These are phyloP conservation scores for Phytophthora sp. DNA, from an alignment of 352 stramenopile genomes.

Conservation along the genomic window DNA sequence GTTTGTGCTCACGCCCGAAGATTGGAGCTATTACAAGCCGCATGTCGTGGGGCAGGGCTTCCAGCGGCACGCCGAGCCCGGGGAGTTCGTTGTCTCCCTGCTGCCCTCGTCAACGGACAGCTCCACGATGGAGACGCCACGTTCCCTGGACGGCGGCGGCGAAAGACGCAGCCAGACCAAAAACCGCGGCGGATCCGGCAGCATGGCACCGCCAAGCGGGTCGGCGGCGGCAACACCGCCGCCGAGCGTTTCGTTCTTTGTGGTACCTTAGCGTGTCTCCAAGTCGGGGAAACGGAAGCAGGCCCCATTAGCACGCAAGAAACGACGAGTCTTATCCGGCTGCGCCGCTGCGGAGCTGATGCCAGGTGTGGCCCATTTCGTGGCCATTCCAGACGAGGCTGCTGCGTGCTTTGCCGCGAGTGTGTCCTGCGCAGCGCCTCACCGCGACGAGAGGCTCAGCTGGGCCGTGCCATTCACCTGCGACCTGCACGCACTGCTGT, in stretches of 20 bases:
- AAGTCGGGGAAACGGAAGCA: too few species aligned
- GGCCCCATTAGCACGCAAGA: too few species aligned
- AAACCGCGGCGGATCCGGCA: conserved; percentile 7
- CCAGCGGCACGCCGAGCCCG: conserved; percentile 34
- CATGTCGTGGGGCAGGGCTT: conserved; percentile 53
- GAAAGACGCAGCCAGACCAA: conserved; percentile 8
- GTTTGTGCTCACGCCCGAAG: conserved; percentile 46
- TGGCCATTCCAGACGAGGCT: too few species aligned
- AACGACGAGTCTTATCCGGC: conserved; percentile 5
- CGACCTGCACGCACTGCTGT: too few species aligned
- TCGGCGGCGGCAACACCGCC: background rate
- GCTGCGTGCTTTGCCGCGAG: background rate
- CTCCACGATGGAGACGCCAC: background rate
- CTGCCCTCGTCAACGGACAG: conserved; percentile 30
- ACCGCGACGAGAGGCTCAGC: background rate
- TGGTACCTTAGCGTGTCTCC: conserved; percentile 21
- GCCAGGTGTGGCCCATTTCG: background rate
- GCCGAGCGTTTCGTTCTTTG: conserved; percentile 30
- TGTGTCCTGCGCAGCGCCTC: background rate
- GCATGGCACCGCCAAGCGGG: background rate
- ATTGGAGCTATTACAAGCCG: conserved; percentile 67
- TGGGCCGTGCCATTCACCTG: background rate
- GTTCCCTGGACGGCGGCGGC: background rate
- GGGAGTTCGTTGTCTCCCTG: conserved; percentile 62
- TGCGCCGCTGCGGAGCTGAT: background rate